Conservation (phyloP, 371 early-diverging fungal genomes). For the Mycotypha africana region DNA sequence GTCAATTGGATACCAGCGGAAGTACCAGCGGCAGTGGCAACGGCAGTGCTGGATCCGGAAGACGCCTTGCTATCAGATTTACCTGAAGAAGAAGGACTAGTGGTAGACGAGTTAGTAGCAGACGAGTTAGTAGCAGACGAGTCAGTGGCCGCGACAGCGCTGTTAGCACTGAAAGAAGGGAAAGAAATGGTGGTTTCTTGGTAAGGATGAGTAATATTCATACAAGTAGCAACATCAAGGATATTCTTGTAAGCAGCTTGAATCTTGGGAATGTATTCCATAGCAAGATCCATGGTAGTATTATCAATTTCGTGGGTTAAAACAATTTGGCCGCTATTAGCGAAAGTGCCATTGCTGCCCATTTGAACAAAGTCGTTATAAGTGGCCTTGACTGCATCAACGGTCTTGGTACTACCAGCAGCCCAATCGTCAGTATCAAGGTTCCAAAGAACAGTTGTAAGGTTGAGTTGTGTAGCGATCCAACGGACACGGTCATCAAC, state of each 20-base stretch:
- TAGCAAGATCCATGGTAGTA: slow-evolving; percentile 36
- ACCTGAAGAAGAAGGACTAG: neutral
- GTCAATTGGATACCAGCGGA: no score
- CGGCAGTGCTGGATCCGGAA: neutral
- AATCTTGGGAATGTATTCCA: slow-evolving; percentile 35
- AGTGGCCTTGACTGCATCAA: slow-evolving; percentile 20
- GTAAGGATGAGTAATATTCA: slow-evolving; percentile 44
- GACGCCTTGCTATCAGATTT: no score
- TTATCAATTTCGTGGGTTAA: slow-evolving; percentile 50
- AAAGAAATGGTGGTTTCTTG: slow-evolving; percentile 23
- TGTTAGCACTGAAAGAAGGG: slow-evolving; percentile 1
- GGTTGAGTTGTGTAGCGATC: slow-evolving; percentile 41
- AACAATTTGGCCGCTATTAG: slow-evolving; percentile 32
- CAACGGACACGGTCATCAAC: slow-evolving; percentile 50
- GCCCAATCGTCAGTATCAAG: slow-evolving; percentile 45
- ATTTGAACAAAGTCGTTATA: slow-evolving; percentile 31
- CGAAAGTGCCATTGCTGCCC: slow-evolving; percentile 44
- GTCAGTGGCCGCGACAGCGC: slow-evolving; percentile 1
- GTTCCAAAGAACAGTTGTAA: slow-evolving; percentile 47
- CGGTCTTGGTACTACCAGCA: slow-evolving; percentile 24
- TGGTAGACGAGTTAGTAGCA: no score
- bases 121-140: slow-evolving; percentile 10
- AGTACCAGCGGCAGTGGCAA: neutral
- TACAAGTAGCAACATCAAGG: slow-evolving; percentile 44
- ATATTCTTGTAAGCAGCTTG: slow-evolving; percentile 33